Evolutionary conservation across 805 yeast species (phyloP).

Genomic region (Monosporozyma siamensis): DNA sequence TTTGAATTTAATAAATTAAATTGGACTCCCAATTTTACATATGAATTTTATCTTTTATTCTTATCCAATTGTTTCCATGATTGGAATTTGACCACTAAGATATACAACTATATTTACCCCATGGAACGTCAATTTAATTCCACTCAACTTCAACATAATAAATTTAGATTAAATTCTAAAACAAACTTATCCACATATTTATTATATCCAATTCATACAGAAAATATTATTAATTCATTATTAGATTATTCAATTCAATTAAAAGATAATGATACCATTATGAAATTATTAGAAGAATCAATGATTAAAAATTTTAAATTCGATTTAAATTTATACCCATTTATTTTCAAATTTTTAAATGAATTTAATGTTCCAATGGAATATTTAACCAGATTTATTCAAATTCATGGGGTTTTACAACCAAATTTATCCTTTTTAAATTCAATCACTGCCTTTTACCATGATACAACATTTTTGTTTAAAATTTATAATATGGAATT

Average conservation of each 20-base stretch:
- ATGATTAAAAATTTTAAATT: conserved; percentile 29
- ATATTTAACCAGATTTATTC: conserved; percentile 27
- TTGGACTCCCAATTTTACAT: conserved; percentile 36
- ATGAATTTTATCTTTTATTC: conserved; percentile 31
- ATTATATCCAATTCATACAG: conserved; percentile 19
- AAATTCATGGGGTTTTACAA: conserved; percentile 26
- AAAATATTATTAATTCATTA: conserved; percentile 18
- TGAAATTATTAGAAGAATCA: conserved; percentile 34
- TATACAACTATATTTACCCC: conserved; percentile 33
- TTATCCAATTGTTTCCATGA: conserved; percentile 29
- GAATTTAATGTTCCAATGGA: conserved; percentile 26
- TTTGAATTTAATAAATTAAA: conserved; percentile 29
- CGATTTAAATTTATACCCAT: conserved; percentile 27
- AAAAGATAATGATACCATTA: conserved; percentile 26
- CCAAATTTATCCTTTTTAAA: conserved; percentile 24
- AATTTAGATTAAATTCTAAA: not conserved
- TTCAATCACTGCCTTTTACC: conserved; percentile 16
- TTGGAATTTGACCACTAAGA: conserved; percentile 28
- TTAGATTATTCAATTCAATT: conserved; percentile 24
- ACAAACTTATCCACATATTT: conserved; percentile 13
- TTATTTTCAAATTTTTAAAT: conserved; percentile 28
- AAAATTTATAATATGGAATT: conserved; percentile 25
- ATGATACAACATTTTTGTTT: conserved; percentile 17
- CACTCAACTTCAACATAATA: conserved; percentile 1
- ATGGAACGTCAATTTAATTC: conserved; percentile 18